phyloP scores from a whole-genome alignment of 768 basidiomycete species.

The Mycena albidolilacea region DNA sequence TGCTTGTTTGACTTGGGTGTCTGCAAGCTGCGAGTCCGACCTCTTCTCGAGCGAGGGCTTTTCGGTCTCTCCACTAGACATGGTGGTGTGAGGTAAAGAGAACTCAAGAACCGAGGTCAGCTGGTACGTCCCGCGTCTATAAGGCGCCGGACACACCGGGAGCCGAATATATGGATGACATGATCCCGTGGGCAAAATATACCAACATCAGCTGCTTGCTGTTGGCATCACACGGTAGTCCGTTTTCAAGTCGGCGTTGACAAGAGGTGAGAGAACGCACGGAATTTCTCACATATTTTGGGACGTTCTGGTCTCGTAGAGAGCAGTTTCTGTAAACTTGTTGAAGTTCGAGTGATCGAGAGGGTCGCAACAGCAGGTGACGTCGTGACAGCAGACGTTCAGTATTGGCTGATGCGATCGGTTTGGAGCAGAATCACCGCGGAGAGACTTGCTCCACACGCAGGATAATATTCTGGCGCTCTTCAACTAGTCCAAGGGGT shows the following conservation, averaged over 20 bases:
- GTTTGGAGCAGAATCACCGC: no score
- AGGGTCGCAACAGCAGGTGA: no score
- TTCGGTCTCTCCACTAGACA: slow-evolving; percentile 28
- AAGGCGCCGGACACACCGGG: background rate
- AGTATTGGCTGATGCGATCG: no score
- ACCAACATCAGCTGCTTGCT: background rate
- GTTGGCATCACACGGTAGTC: background rate
- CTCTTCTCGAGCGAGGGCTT: slow-evolving; percentile 38
- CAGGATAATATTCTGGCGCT: no score
- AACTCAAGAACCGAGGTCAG: slow-evolving; percentile 16
- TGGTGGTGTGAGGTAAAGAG: slow-evolving; percentile 22
- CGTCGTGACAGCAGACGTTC: no score
- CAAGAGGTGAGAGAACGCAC: background rate
- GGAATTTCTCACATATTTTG: background rate
- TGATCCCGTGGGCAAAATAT: slow-evolving; percentile 12
- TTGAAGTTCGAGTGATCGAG: background rate
- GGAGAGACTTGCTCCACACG: no score
- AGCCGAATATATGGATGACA: slow-evolving; percentile 16
- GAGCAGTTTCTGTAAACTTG: no score
- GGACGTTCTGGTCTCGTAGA: no score
- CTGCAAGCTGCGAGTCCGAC: slow-evolving; percentile 32
- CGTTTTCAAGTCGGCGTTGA: background rate
- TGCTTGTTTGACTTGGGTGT: slow-evolving; percentile 9
- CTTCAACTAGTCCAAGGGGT: no score
- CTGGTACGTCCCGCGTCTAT: slow-evolving; percentile 6